Evolutionary conservation across 306 rosid species (phyloP), one percentile per base, ranked within the genome.

Genomic region (Lathyrus aphaca): DNA sequence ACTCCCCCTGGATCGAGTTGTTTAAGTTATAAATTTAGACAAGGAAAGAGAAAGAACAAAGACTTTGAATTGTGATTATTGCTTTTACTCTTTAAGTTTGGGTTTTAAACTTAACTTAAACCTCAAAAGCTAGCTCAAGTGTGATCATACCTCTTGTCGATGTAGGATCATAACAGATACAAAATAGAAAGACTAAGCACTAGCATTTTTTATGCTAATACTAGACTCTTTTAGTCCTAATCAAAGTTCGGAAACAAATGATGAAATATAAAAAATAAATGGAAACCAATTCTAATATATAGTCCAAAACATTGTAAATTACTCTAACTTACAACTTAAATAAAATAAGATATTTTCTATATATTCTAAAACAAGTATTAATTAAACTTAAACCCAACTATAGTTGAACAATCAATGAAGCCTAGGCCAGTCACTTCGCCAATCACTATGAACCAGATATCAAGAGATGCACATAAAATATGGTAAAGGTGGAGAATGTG

Each of bases 1-100:
- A 57, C 23, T 38, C 56, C 1, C 17, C 35, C 21, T 19, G 53
- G 39, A 64, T 64, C 77, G 50, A 63, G 55, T 10, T 58, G 40
- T 58, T 30, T 6, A 29, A 29, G 21, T 16, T 37, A 35, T 6
- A 35, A 18, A 5, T 37, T 35, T 37, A 60, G n/a, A 60, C 10
- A 10, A 37, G 29, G 27, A 59, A 2, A 39, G 25, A 35, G 25
- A 17, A 16, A 37, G 27, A 37, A 60, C 38, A 10, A 60, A 60
- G 15, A 60, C 45, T 16, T 55, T 2, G 12, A 37, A 60, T 37
- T 60, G 66, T 35, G 66, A 37, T 16, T 35, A 60, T 10, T 8
- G 27, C 17, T 35, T 16, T 44, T 50, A 18, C 6, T 18, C 29
- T 8, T 8, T 18, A 17, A 10, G 21, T 10, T 50, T 17, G 56